Evolutionary conservation across 768 basidiomycete genomes (phyloP).

Genomic region (Suillus variegatus): DNA sequence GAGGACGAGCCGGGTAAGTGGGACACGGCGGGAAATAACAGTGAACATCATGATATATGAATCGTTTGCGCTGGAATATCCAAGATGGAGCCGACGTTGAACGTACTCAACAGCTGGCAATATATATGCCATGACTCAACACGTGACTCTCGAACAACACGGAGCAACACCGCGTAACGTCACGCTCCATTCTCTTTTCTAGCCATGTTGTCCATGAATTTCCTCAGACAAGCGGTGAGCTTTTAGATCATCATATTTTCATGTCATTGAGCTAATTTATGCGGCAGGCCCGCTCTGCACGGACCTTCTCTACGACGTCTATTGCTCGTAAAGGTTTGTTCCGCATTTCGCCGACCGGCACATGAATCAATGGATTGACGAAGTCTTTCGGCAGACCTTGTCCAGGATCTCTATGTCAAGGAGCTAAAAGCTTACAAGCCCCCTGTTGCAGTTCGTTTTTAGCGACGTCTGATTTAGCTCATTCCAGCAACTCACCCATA

Average conservation of each 20-base stretch:
- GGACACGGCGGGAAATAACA: constrained; percentile 39
- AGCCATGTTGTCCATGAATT: constrained; percentile 58
- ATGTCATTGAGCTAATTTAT: constrained; percentile 15
- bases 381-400: constrained; percentile 59
- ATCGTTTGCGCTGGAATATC: background rate
- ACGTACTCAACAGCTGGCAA: background rate
- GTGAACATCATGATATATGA: constrained; percentile 24
- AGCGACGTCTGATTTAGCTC: background rate
- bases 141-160: constrained; percentile 26
- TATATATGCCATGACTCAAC: background rate
- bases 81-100: background rate
- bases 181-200: constrained; percentile 50
- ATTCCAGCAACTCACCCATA: background rate
- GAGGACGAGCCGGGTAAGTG: constrained; percentile 37
- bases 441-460: constrained; percentile 58
- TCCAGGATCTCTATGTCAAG: constrained; percentile 90
- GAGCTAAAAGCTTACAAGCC: constrained; percentile 92
- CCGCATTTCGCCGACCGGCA: constrained; percentile 27
- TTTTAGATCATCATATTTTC: background rate
- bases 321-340: constrained; percentile 62
- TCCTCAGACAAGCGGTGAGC: constrained; percentile 58
- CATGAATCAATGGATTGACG: constrained; percentile 8
- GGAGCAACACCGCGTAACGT: constrained; percentile 37
- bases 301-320: constrained; percentile 61
- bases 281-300: constrained; percentile 53